Base-by-base conservation (phyloP, 2,329 filamentous ascomycete genomes). In the Huntiella abstrusa region DNA sequence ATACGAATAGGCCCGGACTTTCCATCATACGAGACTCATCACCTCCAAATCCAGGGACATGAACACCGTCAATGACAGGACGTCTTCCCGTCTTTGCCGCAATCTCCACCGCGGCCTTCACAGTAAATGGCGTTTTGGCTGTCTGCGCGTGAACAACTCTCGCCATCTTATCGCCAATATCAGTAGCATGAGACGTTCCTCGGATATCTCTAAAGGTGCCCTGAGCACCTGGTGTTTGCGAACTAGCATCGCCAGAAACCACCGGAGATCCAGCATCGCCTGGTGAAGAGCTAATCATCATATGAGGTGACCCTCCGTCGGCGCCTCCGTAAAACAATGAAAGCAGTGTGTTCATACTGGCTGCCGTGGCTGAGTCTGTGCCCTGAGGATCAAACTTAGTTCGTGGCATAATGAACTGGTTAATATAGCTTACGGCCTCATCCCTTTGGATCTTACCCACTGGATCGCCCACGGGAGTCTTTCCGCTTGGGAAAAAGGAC, bases 391-490 rank as follows among this genome's bases (percentile, higher is more conserved):
- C 15, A 15, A 36, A 15, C 12, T 36, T n/a, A 7, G 15, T 36
- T 3, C 70, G 68, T 13, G 76, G 75, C 33, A 80, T 63, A 2
- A 80, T 73, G 52, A 76, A 77, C 58, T 80, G 75, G 57, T 80
- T 80, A 59, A 80, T 78, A 59, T 78, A 80, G 57, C 69, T 71
- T 36, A 80, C 69, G 1, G 74, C 74, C 55, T 79, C 75, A 53
- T 80, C 75, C 10, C 74, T 70, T 57, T 77, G 74, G 52, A 80
- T 73, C 62, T 79, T 79, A 52, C 68, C 69, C 19, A 77, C 67
- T 1, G 75, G 73, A 53, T 80, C 75, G 49, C 69, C 66, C 1
- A 65, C 60, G 1, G 63, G 56, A 0, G 63, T 62, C 2, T 63
- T 59, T 1, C n/a, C 16, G 3, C n/a, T 17, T 1, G 74, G 75